Evolutionary conservation across 768 basidiomycete genomes (phyloP).

Genomic region (Hebeloma cylindrosporum): DNA sequence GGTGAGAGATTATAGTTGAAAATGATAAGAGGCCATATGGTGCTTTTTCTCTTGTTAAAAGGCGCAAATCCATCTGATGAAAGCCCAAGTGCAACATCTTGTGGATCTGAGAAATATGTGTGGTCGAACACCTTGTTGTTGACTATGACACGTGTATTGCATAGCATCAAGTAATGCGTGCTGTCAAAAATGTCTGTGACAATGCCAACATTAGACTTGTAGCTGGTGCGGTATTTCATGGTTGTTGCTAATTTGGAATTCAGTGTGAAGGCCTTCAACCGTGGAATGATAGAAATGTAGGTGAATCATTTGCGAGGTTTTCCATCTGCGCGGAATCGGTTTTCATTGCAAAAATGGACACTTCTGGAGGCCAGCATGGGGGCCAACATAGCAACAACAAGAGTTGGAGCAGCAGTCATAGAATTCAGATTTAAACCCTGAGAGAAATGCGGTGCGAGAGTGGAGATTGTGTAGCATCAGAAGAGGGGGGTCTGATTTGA

Average conservation of each 20-base stretch:
- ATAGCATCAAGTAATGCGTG: slow-evolving; percentile 27
- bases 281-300: slow-evolving; percentile 35
- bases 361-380: slow-evolving; percentile 13
- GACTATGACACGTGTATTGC: slow-evolving; percentile 18
- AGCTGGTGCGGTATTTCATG: slow-evolving; percentile 28
- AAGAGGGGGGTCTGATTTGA: slow-evolving; percentile 16
- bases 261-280: slow-evolving; percentile 21
- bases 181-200: slow-evolving; percentile 39
- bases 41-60: slow-evolving; percentile 30
- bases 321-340: slow-evolving; percentile 9
- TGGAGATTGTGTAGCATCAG: slow-evolving; percentile 6
- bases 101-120: slow-evolving; percentile 35
- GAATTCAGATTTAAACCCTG: slow-evolving; percentile 27
- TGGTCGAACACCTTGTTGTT: slow-evolving; percentile 19
- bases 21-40: slow-evolving; percentile 42
- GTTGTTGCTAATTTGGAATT: slow-evolving; percentile 19
- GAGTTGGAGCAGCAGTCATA: slow-evolving; percentile 29
- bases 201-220: slow-evolving; percentile 16
- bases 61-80: slow-evolving; percentile 43
- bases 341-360: slow-evolving; percentile 35
- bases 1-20: slow-evolving; percentile 36
- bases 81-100: slow-evolving; percentile 43
- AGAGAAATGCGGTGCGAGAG: slow-evolving; percentile 23
- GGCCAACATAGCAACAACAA: slow-evolving; percentile 21
- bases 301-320: slow-evolving; percentile 28